Evolutionary conservation across 2,329 filamentous ascomycete species (phyloP).

Genomic region (Sordariomycetes sp.): DNA sequence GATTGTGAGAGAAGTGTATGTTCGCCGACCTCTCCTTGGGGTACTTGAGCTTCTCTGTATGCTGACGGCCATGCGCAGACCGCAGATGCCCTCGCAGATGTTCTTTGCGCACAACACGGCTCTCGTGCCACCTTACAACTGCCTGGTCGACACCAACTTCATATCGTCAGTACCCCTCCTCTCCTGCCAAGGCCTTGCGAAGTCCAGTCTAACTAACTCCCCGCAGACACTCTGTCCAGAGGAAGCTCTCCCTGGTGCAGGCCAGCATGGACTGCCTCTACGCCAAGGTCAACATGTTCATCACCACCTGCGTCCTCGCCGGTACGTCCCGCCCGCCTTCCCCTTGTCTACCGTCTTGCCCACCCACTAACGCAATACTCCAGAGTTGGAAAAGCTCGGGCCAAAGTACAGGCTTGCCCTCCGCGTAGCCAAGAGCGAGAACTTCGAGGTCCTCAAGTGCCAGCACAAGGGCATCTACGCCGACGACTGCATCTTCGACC

Average conservation of each 20-base stretch:
- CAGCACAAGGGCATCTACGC: conserved; percentile 76
- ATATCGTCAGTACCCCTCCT: conserved; percentile 22
- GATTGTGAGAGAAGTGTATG: conserved; percentile 58
- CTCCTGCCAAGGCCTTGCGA: background rate
- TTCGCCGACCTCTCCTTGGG: background rate
- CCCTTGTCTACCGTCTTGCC: background rate
- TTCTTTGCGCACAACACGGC: conserved; percentile 87
- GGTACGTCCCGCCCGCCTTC: background rate
- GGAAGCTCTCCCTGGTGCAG: conserved; percentile 77
- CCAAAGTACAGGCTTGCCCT: conserved; percentile 79
- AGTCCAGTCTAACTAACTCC: background rate
- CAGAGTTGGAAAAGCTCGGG: conserved; percentile 77
- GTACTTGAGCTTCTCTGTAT: conserved; percentile 6
- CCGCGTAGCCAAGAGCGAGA: conserved; percentile 75
- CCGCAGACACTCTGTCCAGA: conserved; percentile 68
- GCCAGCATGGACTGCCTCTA: conserved; percentile 91
- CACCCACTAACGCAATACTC: background rate
- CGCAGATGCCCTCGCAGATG: conserved; percentile 68
- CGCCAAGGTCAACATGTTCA: conserved; percentile 79
- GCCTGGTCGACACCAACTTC: conserved; percentile 83
- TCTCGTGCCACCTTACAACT: conserved; percentile 67
- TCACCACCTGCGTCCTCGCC: conserved; percentile 65
- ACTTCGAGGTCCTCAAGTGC: conserved; percentile 76
- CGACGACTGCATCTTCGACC: conserved; percentile 72
- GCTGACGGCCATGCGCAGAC: conserved; percentile 22